Conservation (phyloP, 2,329 filamentous ascomycete species). For the Alternaria solani region DNA sequence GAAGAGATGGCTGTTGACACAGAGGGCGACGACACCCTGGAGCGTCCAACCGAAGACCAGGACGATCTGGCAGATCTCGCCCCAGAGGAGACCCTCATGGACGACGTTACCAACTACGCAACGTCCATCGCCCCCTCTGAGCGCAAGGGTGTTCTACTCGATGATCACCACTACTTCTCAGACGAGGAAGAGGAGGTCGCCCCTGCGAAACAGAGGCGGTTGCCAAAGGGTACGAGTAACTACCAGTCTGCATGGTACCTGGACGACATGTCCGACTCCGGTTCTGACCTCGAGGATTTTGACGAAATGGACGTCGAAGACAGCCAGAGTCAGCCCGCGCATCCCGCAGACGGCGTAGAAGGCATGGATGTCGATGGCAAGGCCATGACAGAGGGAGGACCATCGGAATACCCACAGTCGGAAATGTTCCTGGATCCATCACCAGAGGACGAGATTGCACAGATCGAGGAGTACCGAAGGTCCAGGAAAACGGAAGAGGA, state of each 20-base stretch:
- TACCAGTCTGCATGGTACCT: conserved; percentile 97
- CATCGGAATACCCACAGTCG: conserved; percentile 91
- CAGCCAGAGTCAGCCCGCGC: conserved; percentile 60
- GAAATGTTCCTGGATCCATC: conserved; percentile 86
- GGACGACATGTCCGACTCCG: conserved; percentile 80
- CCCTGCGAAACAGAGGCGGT: conserved; percentile 70
- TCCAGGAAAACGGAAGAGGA: conserved; percentile 81
- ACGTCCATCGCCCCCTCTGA: conserved; percentile 58
- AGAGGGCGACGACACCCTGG: conserved; percentile 65
- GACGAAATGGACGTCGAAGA: conserved; percentile 67
- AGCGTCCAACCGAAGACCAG: conserved; percentile 76
- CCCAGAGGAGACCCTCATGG: conserved; percentile 84
- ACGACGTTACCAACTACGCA: conserved; percentile 65
- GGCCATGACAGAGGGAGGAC: conserved; percentile 76
- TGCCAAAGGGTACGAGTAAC: conserved; percentile 90
- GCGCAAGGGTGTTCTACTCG: conserved; percentile 85
- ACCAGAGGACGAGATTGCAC: conserved; percentile 82
- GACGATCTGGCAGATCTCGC: conserved; percentile 86
- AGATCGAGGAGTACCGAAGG: conserved; percentile 81
- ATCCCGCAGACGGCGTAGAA: conserved; percentile 85
- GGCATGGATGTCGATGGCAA: conserved; percentile 62
- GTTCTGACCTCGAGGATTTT: conserved; percentile 75
- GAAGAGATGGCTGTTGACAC: conserved; percentile 75
- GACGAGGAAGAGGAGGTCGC: conserved; percentile 76
- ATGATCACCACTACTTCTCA: conserved; percentile 98